Conservation (phyloP, 306 rosid species). For the Cicer chorassanicum region DNA sequence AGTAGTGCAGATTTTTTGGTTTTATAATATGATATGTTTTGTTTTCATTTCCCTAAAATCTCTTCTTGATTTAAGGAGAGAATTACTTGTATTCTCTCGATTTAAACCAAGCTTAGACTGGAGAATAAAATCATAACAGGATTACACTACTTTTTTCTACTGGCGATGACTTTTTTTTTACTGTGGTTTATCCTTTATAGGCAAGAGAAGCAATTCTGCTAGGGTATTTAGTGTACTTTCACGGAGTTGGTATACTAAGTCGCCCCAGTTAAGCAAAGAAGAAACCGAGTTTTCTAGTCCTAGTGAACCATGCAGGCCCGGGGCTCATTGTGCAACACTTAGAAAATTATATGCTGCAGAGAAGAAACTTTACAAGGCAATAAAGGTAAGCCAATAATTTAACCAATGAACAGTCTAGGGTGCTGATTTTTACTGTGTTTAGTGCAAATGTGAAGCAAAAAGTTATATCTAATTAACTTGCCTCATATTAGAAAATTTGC, state of each 20-base stretch:
- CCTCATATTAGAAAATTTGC: slow-evolving; percentile 1
- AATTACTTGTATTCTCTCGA: no score
- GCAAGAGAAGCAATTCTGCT: slow-evolving; percentile 72
- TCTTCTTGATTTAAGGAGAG: no score
- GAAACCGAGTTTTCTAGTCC: slow-evolving; percentile 51
- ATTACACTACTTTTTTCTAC: no score
- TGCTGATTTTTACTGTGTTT: slow-evolving; percentile 31
- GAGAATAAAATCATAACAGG: no score
- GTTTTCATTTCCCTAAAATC: no score
- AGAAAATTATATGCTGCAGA: slow-evolving; percentile 71
- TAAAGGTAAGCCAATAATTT: slow-evolving; percentile 64
- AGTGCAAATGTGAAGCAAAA: slow-evolving; percentile 36
- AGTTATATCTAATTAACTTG: slow-evolving; percentile 19
- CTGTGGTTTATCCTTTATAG: slow-evolving; percentile 51
- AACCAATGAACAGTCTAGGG: slow-evolving; percentile 19
- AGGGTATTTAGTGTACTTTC: slow-evolving; percentile 85
- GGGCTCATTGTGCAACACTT: slow-evolving; percentile 90
- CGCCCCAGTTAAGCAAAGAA: slow-evolving; percentile 64
- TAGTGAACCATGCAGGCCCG: slow-evolving; percentile 87
- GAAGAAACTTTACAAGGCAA: slow-evolving; percentile 71
- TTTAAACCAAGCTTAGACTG: no score
- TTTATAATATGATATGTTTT: no score
- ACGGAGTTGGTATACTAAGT: slow-evolving; percentile 75
- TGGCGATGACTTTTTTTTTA: slow-evolving; percentile 29
- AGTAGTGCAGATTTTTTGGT: no score